These are phyloP conservation scores for Mycena polygramma DNA, from an alignment of 768 basidiomycete species.

Conservation along the genomic window DNA sequence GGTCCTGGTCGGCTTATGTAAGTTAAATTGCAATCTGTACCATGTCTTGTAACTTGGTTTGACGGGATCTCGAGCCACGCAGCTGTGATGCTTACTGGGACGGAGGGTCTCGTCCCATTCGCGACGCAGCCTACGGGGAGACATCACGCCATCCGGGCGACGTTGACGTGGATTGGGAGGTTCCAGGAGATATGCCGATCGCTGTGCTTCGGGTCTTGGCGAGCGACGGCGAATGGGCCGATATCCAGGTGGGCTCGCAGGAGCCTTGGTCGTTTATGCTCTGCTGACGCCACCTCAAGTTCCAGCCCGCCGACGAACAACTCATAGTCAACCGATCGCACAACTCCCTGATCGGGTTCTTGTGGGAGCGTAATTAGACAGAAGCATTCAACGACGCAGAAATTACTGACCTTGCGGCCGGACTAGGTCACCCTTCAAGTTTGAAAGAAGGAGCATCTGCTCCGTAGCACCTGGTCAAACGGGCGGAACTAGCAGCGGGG, in stretches of 20 bases:
- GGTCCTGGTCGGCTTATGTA: conserved; percentile 34
- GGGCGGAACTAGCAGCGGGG: no score
- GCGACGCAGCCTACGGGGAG: conserved; percentile 29
- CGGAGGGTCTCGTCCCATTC: conserved; percentile 29
- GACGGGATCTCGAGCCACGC: conserved; percentile 17
- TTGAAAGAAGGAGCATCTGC: no score
- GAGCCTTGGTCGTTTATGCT: background rate
- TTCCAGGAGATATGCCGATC: conserved; percentile 24
- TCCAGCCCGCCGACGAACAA: conserved; percentile 27
- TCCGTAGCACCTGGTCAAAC: no score
- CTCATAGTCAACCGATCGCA: conserved; percentile 29
- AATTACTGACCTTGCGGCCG: no score
- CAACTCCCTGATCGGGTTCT: conserved; percentile 27
- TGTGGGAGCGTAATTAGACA: no score
- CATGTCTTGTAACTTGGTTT: no score
- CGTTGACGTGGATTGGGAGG: conserved; percentile 29
- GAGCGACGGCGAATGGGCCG: conserved; percentile 30
- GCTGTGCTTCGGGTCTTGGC: conserved; percentile 26
- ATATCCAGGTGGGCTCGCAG: conserved; percentile 19
- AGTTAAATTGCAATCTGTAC: background rate
- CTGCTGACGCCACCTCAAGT: conserved; percentile 12
- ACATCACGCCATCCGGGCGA: conserved; percentile 30
- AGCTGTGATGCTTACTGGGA: conserved; percentile 12
- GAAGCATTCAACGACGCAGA: no score
- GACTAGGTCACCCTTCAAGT: no score